phyloP scores from a whole-genome alignment of 768 basidiomycete species.

The button mushroom (Agaricus bisporus) region DNA sequence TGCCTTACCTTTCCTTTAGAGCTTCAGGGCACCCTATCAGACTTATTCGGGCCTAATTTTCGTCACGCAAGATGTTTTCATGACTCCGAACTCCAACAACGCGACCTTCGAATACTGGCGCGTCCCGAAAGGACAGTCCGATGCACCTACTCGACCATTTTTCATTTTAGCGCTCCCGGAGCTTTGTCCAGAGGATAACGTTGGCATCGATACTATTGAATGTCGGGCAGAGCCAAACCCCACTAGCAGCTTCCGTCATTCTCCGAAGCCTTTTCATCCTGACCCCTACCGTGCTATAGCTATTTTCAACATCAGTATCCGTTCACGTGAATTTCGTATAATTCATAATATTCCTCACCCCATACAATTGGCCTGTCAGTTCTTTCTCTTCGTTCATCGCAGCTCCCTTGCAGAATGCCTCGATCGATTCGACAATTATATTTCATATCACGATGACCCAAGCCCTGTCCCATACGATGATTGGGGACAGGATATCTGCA shows the following conservation, averaged over 20 bases:
- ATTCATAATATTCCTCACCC: not conserved
- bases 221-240: constrained; percentile 41
- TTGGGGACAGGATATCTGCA: constrained; percentile 28
- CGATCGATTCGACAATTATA: not conserved
- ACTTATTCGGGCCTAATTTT: constrained; percentile 28
- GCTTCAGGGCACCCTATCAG: constrained; percentile 16
- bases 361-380: constrained; percentile 12
- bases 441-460: constrained; percentile 1
- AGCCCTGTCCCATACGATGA: constrained; percentile 18
- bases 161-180: constrained; percentile 24
- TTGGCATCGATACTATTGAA: constrained; percentile 21
- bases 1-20: constrained; percentile 7
- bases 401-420: constrained; percentile 11
- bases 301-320: constrained; percentile 26
- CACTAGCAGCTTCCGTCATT: not conserved
- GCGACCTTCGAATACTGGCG: constrained; percentile 30
- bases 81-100: constrained; percentile 26
- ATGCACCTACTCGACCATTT: constrained; percentile 15
- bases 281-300: constrained; percentile 24
- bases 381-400: constrained; percentile 32
- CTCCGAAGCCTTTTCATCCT: constrained; percentile 15
- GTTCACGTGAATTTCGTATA: not conserved
- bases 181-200: constrained; percentile 17
- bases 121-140: constrained; percentile 18
- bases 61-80: constrained; percentile 24